Base-by-base conservation (phyloP, 108 stramenopile species). In the Parmales sp. region DNA sequence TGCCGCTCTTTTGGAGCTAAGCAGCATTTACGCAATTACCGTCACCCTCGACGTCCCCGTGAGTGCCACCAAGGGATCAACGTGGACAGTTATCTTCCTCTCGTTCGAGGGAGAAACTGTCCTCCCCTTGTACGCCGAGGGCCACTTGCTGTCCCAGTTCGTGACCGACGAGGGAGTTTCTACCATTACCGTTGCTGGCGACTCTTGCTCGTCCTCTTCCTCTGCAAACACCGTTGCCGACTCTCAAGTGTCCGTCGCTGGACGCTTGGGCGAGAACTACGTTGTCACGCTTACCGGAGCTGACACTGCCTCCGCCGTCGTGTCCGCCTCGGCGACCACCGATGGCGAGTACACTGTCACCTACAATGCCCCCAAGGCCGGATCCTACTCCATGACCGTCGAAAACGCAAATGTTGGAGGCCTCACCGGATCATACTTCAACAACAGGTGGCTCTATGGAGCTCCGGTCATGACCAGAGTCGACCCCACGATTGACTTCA, bases 341-440 rank as follows among this genome's bases (percentile, higher is more conserved):
- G 65, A 82, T 34, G 89, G 86, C 28, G 18, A 67, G 23, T 91
- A 85, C 65, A 22, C 41, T 8, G 87, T 69, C 44, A 46, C 73
- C 13, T 90, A 89, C 65, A 60, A 37, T 6, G 39, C 82, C 16
- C 89, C 90, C 16, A 65, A 74, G 44, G 76, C 72, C 1, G 90
- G 89, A 0, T 31, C 66, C 29, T 89, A 89, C 66, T 69, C 48
- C 37, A 63, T 91, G 38, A 65, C 72, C 26, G 81, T 88, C 20
- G 49, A 49, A 34, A 36, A 60, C 25, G 86, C 79, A 23, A 43
- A 37, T n/a, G 39, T 37, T 43, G 81, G 79, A 48, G 90, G 90
- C 1, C 81, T 91, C n/a, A n/a, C 50, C 13, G 89, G 86, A 2
- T 72, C 85, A 66, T 90, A 88, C 76, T 92, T 83, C 75, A 87